phyloP scores from a whole-genome alignment of 371 early-diverging fungal species.

The Mortierella sp. region DNA sequence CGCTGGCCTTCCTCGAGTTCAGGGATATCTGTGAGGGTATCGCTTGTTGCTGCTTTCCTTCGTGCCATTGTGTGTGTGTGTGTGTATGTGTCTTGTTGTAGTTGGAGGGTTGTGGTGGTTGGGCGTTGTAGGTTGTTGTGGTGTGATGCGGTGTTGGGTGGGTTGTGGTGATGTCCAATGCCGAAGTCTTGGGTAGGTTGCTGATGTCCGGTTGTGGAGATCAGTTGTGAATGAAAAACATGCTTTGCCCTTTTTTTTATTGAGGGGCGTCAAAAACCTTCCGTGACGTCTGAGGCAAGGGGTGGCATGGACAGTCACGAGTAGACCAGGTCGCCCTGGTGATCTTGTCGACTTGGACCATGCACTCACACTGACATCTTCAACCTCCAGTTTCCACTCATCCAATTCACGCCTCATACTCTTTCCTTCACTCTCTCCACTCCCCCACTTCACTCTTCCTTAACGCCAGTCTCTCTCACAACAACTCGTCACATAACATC shows the following conservation, averaged over 20 bases:
- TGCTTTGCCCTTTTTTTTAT: background rate
- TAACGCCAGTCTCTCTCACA: background rate
- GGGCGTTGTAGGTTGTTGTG: background rate
- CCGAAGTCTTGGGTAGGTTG: background rate
- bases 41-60: slow-evolving; percentile 54
- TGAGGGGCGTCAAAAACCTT: background rate
- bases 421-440: background rate
- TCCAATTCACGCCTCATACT: background rate
- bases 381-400: background rate
- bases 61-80: slow-evolving; percentile 42
- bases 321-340: slow-evolving; percentile 1
- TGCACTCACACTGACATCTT: background rate
- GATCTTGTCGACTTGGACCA: slow-evolving; percentile 16
- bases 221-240: background rate
- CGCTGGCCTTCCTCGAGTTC: slow-evolving; percentile 59
- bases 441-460: background rate
- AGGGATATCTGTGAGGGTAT: slow-evolving; percentile 48
- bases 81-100: background rate
- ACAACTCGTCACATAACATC: background rate
- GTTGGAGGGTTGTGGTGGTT: background rate
- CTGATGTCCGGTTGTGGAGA: slow-evolving; percentile 3
- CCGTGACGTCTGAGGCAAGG: background rate
- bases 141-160: background rate
- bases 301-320: slow-evolving; percentile 7
- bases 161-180: slow-evolving; percentile 1